phyloP scores from a whole-genome alignment of 345 rosid genomes.

The Gossypium arboreum region DNA sequence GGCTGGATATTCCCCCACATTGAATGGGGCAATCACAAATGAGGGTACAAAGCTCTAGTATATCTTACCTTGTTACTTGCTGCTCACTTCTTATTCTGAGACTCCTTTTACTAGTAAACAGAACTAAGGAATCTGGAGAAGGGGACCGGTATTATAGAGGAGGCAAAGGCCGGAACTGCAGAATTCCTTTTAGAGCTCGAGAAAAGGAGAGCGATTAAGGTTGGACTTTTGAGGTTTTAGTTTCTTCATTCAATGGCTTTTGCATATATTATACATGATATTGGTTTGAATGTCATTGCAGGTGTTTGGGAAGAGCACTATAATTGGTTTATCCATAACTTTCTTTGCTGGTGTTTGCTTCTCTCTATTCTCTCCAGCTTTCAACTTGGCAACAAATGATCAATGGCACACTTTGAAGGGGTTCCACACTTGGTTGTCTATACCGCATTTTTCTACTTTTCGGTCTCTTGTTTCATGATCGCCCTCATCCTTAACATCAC shows the following conservation, averaged over 20 bases:
- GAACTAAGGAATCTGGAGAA: slow-evolving; percentile 27
- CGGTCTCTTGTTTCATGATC: slow-evolving; percentile 49
- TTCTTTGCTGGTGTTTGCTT: slow-evolving; percentile 75
- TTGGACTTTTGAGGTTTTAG: slow-evolving; percentile 16
- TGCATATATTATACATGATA: background rate
- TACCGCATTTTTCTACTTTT: slow-evolving; percentile 73
- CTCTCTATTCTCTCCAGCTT: slow-evolving; percentile 86
- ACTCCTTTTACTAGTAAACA: background rate
- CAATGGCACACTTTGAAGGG: slow-evolving; percentile 77
- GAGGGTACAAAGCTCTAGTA: slow-evolving; percentile 21
- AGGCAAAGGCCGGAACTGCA: slow-evolving; percentile 39
- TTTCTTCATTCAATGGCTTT: slow-evolving; percentile 11
- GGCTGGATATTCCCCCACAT: slow-evolving; percentile 17
- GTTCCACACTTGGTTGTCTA: slow-evolving; percentile 66
- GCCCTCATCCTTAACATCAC: slow-evolving; percentile 49
- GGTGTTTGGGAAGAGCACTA: slow-evolving; percentile 69
- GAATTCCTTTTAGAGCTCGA: slow-evolving; percentile 61
- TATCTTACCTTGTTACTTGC: background rate
- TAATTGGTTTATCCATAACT: slow-evolving; percentile 53
- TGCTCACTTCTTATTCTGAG: slow-evolving; percentile 4
- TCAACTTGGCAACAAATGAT: slow-evolving; percentile 84
- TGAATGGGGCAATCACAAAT: slow-evolving; percentile 14
- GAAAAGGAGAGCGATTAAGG: slow-evolving; percentile 71
- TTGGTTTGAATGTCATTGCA: slow-evolving; percentile 18
- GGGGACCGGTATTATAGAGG: slow-evolving; percentile 18